Conservation (phyloP, 1,284 basidiomycete species). For the Ceratorhiza oryzae-sativae region DNA sequence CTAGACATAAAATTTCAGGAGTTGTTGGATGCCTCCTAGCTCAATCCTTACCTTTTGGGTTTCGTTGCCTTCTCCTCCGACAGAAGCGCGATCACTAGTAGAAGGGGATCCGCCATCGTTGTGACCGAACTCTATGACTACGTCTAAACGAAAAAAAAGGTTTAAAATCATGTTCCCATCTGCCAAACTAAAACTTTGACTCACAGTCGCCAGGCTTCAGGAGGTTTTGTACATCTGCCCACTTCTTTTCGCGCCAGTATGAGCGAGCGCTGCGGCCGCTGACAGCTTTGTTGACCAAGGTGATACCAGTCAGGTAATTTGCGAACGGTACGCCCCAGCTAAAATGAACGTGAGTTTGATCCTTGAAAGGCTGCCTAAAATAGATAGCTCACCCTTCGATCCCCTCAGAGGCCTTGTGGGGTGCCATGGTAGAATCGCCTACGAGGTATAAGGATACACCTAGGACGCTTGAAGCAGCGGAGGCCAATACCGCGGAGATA, state of each 20-base stretch:
- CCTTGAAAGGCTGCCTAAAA: neutral
- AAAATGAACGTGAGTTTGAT: neutral
- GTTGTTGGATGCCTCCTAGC: neutral
- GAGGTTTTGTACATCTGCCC: conserved; percentile 32
- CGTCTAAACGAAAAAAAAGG: neutral
- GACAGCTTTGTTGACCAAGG: conserved; percentile 57
- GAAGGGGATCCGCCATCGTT: conserved; percentile 38
- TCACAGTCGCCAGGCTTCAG: conserved; percentile 40
- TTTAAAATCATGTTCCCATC: neutral
- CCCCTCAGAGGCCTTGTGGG: conserved; percentile 44
- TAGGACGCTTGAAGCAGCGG: conserved; percentile 13
- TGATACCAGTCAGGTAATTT: conserved; percentile 54
- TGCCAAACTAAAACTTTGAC: neutral
- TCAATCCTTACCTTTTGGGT: neutral
- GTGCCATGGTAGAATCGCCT: conserved; percentile 57
- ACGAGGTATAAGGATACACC: conserved; percentile 54
- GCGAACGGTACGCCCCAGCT: conserved; percentile 58
- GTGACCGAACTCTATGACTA: conserved; percentile 40
- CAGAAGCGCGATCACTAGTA: conserved; percentile 24
- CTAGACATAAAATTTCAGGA: neutral
- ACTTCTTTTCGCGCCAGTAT: conserved; percentile 56
- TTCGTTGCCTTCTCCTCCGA: conserved; percentile 15
- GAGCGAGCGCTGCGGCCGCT: conserved; percentile 58
- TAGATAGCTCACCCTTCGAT: conserved; percentile 39
- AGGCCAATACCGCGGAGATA: conserved; percentile 14